Evolutionary conservation across 2,329 filamentous ascomycete genomes (phyloP).

Genomic region (Aspergillus calidoustus): DNA sequence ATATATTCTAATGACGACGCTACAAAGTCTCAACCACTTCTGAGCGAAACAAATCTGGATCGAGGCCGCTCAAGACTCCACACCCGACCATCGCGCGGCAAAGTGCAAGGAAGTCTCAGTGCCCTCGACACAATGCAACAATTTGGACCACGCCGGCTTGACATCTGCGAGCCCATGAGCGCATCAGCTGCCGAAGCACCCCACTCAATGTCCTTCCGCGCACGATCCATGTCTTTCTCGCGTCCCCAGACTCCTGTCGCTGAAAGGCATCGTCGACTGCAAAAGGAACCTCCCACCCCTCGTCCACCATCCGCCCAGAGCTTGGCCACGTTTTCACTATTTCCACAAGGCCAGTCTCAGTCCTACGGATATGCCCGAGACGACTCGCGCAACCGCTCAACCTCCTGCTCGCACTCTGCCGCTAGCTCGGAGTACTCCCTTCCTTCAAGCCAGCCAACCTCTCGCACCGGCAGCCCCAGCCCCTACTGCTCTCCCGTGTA

Average conservation of each 20-base stretch:
- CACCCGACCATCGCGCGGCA: conserved; percentile 14
- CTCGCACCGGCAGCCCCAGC: conserved; percentile 27
- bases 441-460: conserved; percentile 21
- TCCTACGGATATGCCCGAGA: conserved; percentile 18
- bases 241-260: conserved; percentile 29
- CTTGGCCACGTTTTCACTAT: conserved; percentile 27
- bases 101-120: conserved; percentile 17
- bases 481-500: conserved; percentile 26
- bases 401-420: conserved; percentile 26
- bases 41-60: conserved; percentile 16
- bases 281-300: conserved; percentile 23
- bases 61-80: conserved; percentile 4
- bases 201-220: conserved; percentile 23
- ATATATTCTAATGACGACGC: conserved; percentile 24
- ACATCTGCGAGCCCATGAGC: conserved; percentile 27
- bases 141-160: neutral
- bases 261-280: conserved; percentile 26
- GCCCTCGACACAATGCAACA: conserved; percentile 13
- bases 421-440: conserved; percentile 23
- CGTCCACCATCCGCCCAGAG: conserved; percentile 34
- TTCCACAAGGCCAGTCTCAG: conserved; percentile 16
- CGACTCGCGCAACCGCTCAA: conserved; percentile 22
- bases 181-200: conserved; percentile 31
- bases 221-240: conserved; percentile 30
- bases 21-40: conserved; percentile 24